phyloP scores from a whole-genome alignment of 1,284 basidiomycete genomes.

The Clitocybe nebularis region DNA sequence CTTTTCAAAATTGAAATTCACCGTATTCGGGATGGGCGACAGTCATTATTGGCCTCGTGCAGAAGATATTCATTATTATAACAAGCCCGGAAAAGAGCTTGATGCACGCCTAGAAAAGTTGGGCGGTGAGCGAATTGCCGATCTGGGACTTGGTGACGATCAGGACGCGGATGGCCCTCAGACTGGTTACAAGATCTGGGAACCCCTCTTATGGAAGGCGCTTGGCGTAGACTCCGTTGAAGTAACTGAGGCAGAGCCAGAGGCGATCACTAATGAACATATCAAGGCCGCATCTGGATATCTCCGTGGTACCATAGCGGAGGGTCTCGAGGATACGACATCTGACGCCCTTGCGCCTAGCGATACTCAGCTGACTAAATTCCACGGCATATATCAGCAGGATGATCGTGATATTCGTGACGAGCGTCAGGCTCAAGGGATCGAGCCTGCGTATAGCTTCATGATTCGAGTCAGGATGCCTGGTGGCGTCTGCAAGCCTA shows the following conservation, averaged over 20 bases:
- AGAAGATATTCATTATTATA: constrained; percentile 97
- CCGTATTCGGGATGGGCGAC: constrained; percentile 96
- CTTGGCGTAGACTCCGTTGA: constrained; percentile 91
- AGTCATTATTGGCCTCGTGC: constrained; percentile 98
- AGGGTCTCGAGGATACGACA: constrained; percentile 84
- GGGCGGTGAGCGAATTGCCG: constrained; percentile 70
- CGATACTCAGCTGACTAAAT: constrained; percentile 96
- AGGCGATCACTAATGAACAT: constrained; percentile 98
- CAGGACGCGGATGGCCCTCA: constrained; percentile 96
- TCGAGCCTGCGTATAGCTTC: constrained; percentile 96
- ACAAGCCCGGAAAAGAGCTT: constrained; percentile 94
- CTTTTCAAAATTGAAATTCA: constrained; percentile 64
- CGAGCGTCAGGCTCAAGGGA: constrained; percentile 88
- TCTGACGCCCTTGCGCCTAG: constrained; percentile 89
- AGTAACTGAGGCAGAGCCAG: constrained; percentile 90
- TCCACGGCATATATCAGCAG: constrained; percentile 97
- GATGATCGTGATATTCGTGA: constrained; percentile 98
- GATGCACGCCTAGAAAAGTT: constrained; percentile 74
- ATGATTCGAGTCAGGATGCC: constrained; percentile 99
- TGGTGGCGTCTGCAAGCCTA: constrained; percentile 87
- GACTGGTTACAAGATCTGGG: constrained; percentile 97
- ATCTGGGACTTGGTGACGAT: constrained; percentile 90
- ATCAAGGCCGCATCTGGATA: constrained; percentile 98
- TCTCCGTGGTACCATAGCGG: constrained; percentile 91
- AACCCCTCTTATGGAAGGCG: constrained; percentile 90